Evolutionary conservation across 192 early-diverging fungal genomes (phyloP).

Genomic region (Gigaspora rosea): DNA sequence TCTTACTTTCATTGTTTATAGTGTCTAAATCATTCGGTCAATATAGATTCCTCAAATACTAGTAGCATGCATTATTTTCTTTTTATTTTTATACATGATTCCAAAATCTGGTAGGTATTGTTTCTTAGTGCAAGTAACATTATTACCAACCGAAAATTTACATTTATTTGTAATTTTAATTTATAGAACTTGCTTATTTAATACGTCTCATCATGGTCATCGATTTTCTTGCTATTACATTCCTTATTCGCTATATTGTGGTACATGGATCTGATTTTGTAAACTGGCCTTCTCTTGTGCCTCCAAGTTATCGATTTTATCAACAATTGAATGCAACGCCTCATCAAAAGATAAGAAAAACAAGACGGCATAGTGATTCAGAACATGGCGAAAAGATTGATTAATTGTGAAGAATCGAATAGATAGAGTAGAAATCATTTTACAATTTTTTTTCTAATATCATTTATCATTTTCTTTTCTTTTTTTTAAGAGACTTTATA

Average conservation of each 20-base stretch:
- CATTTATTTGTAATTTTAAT: conserved; percentile 25
- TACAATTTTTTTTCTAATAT: no score
- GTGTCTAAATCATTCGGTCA: conserved; percentile 32
- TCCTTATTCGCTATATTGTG: conserved; percentile 45
- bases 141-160: neutral
- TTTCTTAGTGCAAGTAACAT: neutral
- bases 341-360: neutral
- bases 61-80: neutral
- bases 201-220: conserved; percentile 49
- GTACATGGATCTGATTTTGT: conserved; percentile 52
- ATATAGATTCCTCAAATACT: conserved; percentile 49
- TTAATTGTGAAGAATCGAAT: neutral
- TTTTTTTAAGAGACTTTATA: no score
- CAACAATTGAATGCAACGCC: neutral
- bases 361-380: conserved; percentile 1
- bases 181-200: conserved; percentile 9
- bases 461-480: no score
- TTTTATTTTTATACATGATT: neutral
- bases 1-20: neutral
- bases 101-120: neutral
- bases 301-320: conserved; percentile 24
- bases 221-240: conserved; percentile 51
- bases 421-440: neutral
- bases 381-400: conserved; percentile 31
- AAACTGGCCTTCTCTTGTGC: conserved; percentile 54